phyloP scores from a whole-genome alignment of 805 yeast species.

The Saccharomycopsis guyanensis region DNA sequence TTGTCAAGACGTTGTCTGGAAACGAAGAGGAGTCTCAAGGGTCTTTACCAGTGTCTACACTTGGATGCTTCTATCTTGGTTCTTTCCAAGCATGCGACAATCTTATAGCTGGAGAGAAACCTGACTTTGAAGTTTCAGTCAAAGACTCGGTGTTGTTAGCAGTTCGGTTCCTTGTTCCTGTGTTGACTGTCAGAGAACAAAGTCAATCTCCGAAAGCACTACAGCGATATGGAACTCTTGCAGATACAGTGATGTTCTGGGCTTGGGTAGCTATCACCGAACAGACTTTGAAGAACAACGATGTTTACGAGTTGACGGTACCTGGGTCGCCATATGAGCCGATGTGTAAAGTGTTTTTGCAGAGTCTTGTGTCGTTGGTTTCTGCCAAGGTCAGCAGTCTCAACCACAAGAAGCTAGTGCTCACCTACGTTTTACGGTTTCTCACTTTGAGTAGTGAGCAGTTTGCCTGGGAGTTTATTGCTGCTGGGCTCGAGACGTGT shows the following conservation, averaged over 20 bases:
- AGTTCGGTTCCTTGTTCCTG: constrained; percentile 37
- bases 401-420: constrained; percentile 28
- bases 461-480: constrained; percentile 49
- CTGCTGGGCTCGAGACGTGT: constrained; percentile 57
- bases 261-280: constrained; percentile 29
- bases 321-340: neutral
- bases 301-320: neutral
- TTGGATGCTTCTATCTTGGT: constrained; percentile 11
- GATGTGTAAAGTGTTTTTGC: constrained; percentile 22
- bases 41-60: constrained; percentile 5
- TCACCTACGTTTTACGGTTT: constrained; percentile 57
- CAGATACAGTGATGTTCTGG: constrained; percentile 30
- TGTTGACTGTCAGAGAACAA: constrained; percentile 19
- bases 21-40: neutral
- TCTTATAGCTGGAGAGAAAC: neutral
- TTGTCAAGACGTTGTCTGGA: neutral
- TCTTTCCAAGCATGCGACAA: neutral
- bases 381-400: constrained; percentile 29
- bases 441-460: constrained; percentile 52
- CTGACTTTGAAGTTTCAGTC: neutral
- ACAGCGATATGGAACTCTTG: constrained; percentile 19
- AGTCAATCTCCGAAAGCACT: neutral
- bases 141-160: constrained; percentile 33
- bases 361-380: constrained; percentile 27
- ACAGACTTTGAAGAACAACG: constrained; percentile 1